phyloP scores from a whole-genome alignment of 768 basidiomycete genomes.

The Suillus ampliporus region DNA sequence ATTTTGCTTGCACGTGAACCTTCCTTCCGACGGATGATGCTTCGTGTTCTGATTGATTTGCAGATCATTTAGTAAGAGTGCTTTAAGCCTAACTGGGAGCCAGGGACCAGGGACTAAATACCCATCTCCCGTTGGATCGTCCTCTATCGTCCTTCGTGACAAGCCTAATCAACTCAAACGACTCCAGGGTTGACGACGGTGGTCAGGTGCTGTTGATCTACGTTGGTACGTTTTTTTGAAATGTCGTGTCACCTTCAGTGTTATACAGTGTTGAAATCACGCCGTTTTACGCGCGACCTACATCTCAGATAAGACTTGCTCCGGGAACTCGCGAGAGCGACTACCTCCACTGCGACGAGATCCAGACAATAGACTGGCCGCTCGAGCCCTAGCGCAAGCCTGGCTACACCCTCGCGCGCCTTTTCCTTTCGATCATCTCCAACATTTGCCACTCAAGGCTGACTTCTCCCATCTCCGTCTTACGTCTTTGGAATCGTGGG shows the following conservation, averaged over 20 bases:
- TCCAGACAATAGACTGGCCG: neutral
- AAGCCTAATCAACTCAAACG: neutral
- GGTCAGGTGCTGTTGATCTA: neutral
- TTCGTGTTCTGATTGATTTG: neutral
- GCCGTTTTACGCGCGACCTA: neutral
- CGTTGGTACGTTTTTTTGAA: neutral
- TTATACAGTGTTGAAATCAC: neutral
- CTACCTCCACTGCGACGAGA: neutral
- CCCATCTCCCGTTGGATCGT: neutral
- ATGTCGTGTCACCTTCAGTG: neutral
- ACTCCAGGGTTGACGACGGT: neutral
- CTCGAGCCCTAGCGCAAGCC: neutral
- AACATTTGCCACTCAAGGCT: neutral
- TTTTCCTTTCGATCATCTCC: neutral
- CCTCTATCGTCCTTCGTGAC: neutral
- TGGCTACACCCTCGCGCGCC: neutral
- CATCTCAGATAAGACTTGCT: neutral
- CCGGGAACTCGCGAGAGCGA: neutral
- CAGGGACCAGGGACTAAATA: neutral
- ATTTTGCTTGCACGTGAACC: neutral
- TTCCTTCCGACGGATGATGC: neutral
- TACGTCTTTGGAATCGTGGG: neutral
- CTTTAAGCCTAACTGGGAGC: neutral
- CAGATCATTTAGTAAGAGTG: slow-evolving; percentile 4
- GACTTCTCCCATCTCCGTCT: neutral